Percentiles rank a stretch among this genome's conserved stretches.
Conservation (phyloP, 768 basidiomycete genomes). For the Glaciozyma martinii region DNA sequence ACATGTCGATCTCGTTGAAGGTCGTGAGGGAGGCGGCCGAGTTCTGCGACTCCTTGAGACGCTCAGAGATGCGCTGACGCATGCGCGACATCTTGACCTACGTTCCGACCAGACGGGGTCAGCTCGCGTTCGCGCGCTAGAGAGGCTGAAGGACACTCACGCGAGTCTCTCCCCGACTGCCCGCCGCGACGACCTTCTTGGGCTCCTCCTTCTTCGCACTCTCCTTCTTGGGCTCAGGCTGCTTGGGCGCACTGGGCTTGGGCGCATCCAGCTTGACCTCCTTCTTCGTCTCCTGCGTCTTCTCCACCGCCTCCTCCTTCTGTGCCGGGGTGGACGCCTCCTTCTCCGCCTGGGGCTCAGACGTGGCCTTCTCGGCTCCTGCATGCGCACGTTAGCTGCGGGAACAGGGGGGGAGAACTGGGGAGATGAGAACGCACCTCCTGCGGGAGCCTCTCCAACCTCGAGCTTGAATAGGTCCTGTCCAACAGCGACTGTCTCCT, state of each 20-base stretch:
- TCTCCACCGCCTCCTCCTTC: conserved; percentile 42
- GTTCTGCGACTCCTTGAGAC: conserved; percentile 96
- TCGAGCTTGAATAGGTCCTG: conserved; percentile 90
- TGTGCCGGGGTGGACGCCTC: conserved; percentile 41
- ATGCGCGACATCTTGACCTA: conserved; percentile 98
- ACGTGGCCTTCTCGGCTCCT: conserved; percentile 16
- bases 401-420: not conserved
- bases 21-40: conserved; percentile 92
- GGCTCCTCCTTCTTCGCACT: conserved; percentile 39
- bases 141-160: conserved; percentile 44
- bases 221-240: conserved; percentile 39
- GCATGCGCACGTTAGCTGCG: not conserved
- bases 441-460: conserved; percentile 55
- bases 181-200: conserved; percentile 41
- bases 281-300: conserved; percentile 40
- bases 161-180: conserved; percentile 74
- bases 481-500: conserved; percentile 87
- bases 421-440: conserved; percentile 40
- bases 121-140: not conserved
- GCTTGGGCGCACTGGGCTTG: conserved; percentile 33
- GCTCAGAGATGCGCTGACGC: conserved; percentile 92
- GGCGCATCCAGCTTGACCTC: conserved; percentile 35
- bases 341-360: conserved; percentile 31
- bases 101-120: not conserved
- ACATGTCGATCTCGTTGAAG: conserved; percentile 99